Conservation (phyloP, 2,329 filamentous ascomycete species). For the Monosporascus sp. region DNA sequence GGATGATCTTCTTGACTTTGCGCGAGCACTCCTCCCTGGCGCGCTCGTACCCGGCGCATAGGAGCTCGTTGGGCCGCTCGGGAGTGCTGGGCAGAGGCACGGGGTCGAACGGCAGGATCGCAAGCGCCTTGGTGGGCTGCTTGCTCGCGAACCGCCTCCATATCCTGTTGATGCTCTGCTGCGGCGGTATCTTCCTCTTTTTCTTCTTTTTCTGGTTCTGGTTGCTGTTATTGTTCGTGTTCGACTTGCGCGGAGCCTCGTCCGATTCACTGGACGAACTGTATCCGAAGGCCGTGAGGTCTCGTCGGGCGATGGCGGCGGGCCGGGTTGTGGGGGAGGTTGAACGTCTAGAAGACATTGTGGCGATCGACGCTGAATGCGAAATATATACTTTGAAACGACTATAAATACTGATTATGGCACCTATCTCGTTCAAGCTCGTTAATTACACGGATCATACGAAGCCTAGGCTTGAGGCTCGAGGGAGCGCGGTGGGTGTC, state of each 20-base stretch:
- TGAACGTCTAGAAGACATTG: not conserved
- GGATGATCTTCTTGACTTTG: conserved; percentile 56
- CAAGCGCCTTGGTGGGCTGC: conserved; percentile 60
- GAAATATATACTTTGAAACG: not conserved
- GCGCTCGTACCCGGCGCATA: conserved; percentile 56
- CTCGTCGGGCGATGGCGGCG: conserved; percentile 9
- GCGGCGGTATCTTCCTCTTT: conserved; percentile 54
- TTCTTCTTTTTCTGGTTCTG: conserved; percentile 51
- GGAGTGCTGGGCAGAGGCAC: conserved; percentile 45
- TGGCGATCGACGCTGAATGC: not conserved
- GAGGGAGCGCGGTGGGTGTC: no score
- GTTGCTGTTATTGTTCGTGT: conserved; percentile 19
- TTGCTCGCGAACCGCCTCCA: conserved; percentile 58
- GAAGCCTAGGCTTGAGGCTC: no score
- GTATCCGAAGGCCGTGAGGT: conserved; percentile 34
- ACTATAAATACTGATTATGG: not conserved
- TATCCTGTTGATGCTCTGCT: conserved; percentile 61
- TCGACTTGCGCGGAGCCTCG: conserved; percentile 32
- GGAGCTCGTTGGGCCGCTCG: conserved; percentile 53
- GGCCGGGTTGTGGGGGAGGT: not conserved
- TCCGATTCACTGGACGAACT: conserved; percentile 47
- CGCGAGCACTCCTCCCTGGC: conserved; percentile 59
- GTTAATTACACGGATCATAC: not conserved
- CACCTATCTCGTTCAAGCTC: not conserved
- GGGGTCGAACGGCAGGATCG: conserved; percentile 60